These are phyloP conservation scores for Clonostachys rhizophaga DNA, from an alignment of 2,329 filamentous ascomycete species.

Conservation along the genomic window DNA sequence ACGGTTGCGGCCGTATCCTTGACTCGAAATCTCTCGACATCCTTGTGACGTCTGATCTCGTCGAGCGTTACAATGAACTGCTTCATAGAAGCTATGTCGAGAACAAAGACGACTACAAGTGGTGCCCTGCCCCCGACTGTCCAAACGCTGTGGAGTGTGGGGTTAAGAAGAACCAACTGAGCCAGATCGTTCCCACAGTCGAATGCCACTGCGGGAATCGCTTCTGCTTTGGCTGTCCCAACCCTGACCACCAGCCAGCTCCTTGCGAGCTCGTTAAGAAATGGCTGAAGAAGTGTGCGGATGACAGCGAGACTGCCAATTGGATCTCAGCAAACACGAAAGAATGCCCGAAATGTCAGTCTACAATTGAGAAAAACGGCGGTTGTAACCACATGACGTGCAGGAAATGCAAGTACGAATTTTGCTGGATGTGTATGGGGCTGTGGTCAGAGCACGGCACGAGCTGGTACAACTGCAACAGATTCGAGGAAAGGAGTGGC, in stretches of 20 bases:
- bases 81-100: conserved; percentile 95
- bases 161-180: conserved; percentile 83
- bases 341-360: conserved; percentile 92
- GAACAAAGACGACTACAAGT: conserved; percentile 91
- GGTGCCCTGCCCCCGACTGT: conserved; percentile 98
- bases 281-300: conserved; percentile 97
- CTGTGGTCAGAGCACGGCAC: conserved; percentile 98
- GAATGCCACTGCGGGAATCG: conserved; percentile 77
- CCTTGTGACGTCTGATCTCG: conserved; percentile 56
- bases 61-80: conserved; percentile 71
- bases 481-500: conserved; percentile 94
- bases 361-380: conserved; percentile 98
- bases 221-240: conserved; percentile 93
- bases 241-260: conserved; percentile 87
- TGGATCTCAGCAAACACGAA: conserved; percentile 99
- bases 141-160: conserved; percentile 85
- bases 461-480: conserved; percentile 99
- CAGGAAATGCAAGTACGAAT: conserved; percentile 91
- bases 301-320: conserved; percentile 97
- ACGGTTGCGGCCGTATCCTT: conserved; percentile 83
- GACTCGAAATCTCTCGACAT: conserved; percentile 85
- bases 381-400: conserved; percentile 99
- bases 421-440: conserved; percentile 99
- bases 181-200: conserved; percentile 84
- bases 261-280: conserved; percentile 88